Conservation (phyloP, 305 asterid species). For the Rubia tinctorum region DNA sequence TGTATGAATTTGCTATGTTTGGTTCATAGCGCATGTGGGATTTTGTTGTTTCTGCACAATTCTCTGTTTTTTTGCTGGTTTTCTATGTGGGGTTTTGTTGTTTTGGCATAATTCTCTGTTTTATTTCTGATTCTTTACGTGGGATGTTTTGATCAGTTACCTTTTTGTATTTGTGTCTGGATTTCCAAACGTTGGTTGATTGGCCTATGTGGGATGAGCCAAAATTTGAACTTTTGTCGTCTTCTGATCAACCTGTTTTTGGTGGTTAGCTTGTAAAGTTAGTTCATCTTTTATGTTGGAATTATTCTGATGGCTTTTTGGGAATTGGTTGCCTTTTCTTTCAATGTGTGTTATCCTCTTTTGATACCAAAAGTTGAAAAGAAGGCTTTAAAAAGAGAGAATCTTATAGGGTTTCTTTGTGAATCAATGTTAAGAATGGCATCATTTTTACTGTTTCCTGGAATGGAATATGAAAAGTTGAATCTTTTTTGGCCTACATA, state of each 20-base stretch:
- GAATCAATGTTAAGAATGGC: background rate
- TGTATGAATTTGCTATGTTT: background rate
- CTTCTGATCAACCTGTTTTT: background rate
- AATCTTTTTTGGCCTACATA: background rate
- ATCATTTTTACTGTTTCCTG: background rate
- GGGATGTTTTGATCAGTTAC: background rate
- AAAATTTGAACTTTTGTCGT: background rate
- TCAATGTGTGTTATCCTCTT: background rate
- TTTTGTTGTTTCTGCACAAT: background rate
- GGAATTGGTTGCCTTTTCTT: background rate
- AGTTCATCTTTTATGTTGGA: background rate
- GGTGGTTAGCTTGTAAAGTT: background rate
- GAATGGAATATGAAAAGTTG: background rate
- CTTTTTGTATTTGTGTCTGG: background rate
- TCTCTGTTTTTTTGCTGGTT: background rate
- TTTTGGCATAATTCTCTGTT: background rate
- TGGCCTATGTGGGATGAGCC: constrained; percentile 2
- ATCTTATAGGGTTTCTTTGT: background rate
- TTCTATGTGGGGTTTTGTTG: background rate
- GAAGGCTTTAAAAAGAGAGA: background rate
- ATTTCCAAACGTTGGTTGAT: background rate
- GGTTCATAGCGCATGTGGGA: no score
- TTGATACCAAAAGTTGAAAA: background rate
- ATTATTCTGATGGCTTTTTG: background rate
- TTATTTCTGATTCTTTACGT: background rate